Percentiles rank a stretch among this genome's conserved stretches.
phyloP scores from a whole-genome alignment of 331 rosid species.

The Arachis monticola region DNA sequence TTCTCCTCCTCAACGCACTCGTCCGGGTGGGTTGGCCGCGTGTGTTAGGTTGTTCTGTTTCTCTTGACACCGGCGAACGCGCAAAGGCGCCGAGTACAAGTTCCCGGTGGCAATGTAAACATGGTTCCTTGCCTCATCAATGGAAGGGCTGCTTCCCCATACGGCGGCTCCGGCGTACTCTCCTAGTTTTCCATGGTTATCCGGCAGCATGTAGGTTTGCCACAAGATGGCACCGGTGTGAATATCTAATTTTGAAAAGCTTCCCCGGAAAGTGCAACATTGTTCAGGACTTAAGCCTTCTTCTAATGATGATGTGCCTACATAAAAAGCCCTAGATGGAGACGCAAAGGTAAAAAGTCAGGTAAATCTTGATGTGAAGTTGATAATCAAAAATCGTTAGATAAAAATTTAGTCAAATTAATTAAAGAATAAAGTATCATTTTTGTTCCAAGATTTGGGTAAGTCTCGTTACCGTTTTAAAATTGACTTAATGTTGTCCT shows the following conservation, averaged over 20 bases:
- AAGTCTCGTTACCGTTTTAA: too few species aligned
- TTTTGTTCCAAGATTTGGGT: too few species aligned
- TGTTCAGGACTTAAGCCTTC: constrained; percentile 26
- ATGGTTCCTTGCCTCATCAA: constrained; percentile 54
- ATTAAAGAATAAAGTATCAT: too few species aligned
- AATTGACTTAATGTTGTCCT: too few species aligned
- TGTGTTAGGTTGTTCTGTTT: constrained; percentile 45
- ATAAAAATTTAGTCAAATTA: too few species aligned
- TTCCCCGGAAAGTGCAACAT: constrained; percentile 68
- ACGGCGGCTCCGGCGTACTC: constrained; percentile 49
- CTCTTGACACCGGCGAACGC: constrained; percentile 50
- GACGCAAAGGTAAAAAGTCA: not conserved
- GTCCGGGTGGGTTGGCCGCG: constrained; percentile 45
- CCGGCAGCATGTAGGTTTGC: constrained; percentile 57
- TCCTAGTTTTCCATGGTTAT: constrained; percentile 46
- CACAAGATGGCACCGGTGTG: constrained; percentile 49
- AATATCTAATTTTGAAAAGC: constrained; percentile 50
- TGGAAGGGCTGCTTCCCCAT: constrained; percentile 66
- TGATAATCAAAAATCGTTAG: too few species aligned
- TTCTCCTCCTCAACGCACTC: constrained; percentile 59
- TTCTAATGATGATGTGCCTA: constrained; percentile 65
- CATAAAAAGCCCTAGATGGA: constrained; percentile 36
- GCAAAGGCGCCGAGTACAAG: constrained; percentile 54
- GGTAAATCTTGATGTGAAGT: too few species aligned
- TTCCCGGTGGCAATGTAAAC: constrained; percentile 67